phyloP scores from a whole-genome alignment of 2,329 filamentous ascomycete genomes.

The Colletotrichum trifolii region DNA sequence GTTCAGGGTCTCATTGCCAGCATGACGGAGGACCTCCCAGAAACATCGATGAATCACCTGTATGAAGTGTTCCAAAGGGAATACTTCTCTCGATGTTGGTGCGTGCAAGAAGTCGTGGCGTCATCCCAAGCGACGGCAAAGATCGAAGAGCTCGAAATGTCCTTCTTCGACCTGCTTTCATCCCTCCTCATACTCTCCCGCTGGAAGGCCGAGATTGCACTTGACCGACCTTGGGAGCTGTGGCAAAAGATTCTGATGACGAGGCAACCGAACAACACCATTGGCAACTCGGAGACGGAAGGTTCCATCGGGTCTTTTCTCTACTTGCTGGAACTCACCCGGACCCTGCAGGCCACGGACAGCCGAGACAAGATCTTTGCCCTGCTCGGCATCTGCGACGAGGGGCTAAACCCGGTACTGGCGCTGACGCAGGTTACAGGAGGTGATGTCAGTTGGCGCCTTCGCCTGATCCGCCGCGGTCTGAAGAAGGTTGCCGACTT shows the following conservation, averaged over 20 bases:
- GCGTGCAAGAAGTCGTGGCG: constrained; percentile 26
- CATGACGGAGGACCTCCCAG: constrained; percentile 21
- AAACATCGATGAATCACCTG: constrained; percentile 19
- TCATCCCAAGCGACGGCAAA: constrained; percentile 29
- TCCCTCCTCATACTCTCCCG: constrained; percentile 1
- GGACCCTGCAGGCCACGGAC: constrained; percentile 27
- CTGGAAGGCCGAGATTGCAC: constrained; percentile 9
- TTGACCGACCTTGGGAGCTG: constrained; percentile 16
- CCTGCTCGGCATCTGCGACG: constrained; percentile 26
- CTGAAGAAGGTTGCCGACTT: constrained; percentile 26
- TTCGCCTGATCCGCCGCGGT: constrained; percentile 25
- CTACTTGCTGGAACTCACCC: constrained; percentile 24
- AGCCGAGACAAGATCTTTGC: constrained; percentile 31
- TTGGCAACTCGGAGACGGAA: constrained; percentile 1
- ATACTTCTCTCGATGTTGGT: constrained; percentile 32
- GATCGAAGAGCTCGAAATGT: constrained; percentile 29
- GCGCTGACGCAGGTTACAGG: constrained; percentile 18
- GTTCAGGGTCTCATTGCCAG: constrained; percentile 13
- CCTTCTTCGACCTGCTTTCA: constrained; percentile 29
- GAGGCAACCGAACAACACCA: constrained; percentile 9
- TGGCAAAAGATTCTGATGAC: constrained; percentile 27
- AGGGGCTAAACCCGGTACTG: constrained; percentile 28
- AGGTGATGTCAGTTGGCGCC: constrained; percentile 23
- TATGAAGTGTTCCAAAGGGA: constrained; percentile 21
- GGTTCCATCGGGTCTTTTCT: constrained; percentile 27